Evolutionary conservation across 208 protist genomes (phyloP).

Genomic region (Crithidia brevicula): DNA sequence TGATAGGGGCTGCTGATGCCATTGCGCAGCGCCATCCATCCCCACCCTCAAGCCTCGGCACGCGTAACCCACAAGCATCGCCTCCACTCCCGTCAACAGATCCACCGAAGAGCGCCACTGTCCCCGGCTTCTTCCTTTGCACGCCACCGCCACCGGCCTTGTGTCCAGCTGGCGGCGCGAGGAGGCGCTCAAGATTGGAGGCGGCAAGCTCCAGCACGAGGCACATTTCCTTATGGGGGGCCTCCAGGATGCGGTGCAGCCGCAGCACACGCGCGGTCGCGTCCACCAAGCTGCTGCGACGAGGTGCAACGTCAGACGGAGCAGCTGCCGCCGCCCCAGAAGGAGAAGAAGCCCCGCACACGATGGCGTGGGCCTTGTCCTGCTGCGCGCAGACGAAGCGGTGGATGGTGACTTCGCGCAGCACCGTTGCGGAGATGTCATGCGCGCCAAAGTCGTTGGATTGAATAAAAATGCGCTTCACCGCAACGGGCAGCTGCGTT

Average conservation of each 20-base stretch:
- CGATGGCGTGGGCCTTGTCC: background rate
- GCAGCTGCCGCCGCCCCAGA: too few species aligned
- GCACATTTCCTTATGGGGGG: constrained; percentile 80
- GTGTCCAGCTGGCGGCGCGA: constrained; percentile 15
- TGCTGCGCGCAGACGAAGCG: constrained; percentile 35
- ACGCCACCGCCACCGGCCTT: constrained; percentile 8
- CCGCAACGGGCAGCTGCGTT: constrained; percentile 42
- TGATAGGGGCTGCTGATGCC: background rate
- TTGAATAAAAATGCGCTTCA: constrained; percentile 87
- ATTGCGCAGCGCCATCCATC: too few species aligned
- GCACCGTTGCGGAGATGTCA: constrained; percentile 67
- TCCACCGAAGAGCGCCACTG: constrained; percentile 17
- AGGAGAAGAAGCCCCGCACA: background rate
- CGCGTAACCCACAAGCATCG: too few species aligned
- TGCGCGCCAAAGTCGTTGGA: constrained; percentile 68
- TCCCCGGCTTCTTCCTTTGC: constrained; percentile 13
- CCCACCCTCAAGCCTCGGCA: too few species aligned
- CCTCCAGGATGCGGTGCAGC: constrained; percentile 72
- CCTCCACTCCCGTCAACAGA: background rate
- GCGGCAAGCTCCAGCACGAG: constrained; percentile 78
- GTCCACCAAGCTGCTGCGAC: constrained; percentile 28
- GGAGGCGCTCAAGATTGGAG: constrained; percentile 64
- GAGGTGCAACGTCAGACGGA: too few species aligned
- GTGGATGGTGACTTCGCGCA: constrained; percentile 81
- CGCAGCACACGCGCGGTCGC: constrained; percentile 41